Conservation (phyloP, 192 early-diverging fungal genomes). For the Podila clonocystis region DNA sequence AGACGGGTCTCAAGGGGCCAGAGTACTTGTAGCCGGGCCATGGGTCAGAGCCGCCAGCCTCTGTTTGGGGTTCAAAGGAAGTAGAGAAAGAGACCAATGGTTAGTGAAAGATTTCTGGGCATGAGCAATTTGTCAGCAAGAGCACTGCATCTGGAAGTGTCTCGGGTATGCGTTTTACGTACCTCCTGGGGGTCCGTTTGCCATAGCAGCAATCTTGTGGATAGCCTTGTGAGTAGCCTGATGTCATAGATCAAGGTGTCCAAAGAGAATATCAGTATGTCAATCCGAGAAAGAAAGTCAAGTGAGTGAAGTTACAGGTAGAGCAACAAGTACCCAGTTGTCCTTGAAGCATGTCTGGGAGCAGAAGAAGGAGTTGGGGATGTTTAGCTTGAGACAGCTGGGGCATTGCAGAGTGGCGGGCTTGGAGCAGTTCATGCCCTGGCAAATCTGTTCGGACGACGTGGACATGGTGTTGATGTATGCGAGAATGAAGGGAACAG, state of each 20-base stretch:
- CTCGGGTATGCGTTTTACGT: not conserved
- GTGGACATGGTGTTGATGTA: conserved; percentile 7
- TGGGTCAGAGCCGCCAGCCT: conserved; percentile 44
- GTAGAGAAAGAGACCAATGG: not conserved
- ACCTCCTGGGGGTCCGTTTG: conserved; percentile 39
- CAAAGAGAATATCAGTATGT: no score
- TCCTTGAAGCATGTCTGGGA: conserved; percentile 82
- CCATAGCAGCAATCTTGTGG: conserved; percentile 41
- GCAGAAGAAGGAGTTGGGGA: conserved; percentile 79
- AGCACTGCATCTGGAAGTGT: not conserved
- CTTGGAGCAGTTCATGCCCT: conserved; percentile 67
- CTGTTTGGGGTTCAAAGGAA: conserved; percentile 1
- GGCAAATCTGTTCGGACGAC: conserved; percentile 43
- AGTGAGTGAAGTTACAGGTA: no score
- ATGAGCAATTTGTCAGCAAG: not conserved
- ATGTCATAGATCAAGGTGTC: no score
- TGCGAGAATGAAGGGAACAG: not conserved
- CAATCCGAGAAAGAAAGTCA: no score
- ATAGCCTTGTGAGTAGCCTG: conserved; percentile 44
- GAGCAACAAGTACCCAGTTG: conserved; percentile 63
- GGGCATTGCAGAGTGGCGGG: conserved; percentile 81
- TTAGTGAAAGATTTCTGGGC: not conserved
- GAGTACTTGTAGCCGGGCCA: conserved; percentile 64
- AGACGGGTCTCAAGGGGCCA: conserved; percentile 74
- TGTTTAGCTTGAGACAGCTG: conserved; percentile 76